Percentiles rank a stretch among this genome's conserved stretches.
These are phyloP conservation scores for Excoecaria cochinchinensis DNA, from an alignment of 345 rosid genomes.

Conservation along the genomic window DNA sequence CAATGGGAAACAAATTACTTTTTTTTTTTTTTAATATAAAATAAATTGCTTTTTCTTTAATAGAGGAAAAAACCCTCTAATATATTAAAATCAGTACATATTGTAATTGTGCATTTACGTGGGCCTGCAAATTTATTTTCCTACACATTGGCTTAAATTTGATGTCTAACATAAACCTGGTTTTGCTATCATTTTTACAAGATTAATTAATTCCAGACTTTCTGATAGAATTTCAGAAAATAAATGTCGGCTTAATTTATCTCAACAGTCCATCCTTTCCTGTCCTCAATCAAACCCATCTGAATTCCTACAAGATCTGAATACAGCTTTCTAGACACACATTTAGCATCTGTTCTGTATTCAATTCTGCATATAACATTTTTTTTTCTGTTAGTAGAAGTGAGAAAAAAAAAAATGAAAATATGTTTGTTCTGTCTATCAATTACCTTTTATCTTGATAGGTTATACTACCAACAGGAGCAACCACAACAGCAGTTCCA, in stretches of 20 bases:
- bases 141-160: no score
- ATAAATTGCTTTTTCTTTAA: no score
- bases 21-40: no score
- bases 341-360: slow-evolving; percentile 44
- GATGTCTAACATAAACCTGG: no score
- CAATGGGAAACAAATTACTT: no score
- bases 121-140: no score
- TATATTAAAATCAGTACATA: no score
- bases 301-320: slow-evolving; percentile 63
- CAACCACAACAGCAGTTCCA: slow-evolving; percentile 43
- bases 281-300: slow-evolving; percentile 61
- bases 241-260: slow-evolving; percentile 38
- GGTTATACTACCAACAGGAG: slow-evolving; percentile 46
- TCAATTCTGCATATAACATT: slow-evolving; percentile 42
- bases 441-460: slow-evolving; percentile 42
- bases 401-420: background rate
- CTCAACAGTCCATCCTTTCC: slow-evolving; percentile 62
- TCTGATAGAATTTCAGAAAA: no score
- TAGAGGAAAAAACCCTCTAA: no score
- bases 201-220: no score
- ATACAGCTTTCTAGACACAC: slow-evolving; percentile 50
- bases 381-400: background rate
- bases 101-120: no score
- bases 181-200: no score
- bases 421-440: background rate